Base-by-base conservation (phyloP, 768 basidiomycete genomes). In the Mycena maculata region DNA sequence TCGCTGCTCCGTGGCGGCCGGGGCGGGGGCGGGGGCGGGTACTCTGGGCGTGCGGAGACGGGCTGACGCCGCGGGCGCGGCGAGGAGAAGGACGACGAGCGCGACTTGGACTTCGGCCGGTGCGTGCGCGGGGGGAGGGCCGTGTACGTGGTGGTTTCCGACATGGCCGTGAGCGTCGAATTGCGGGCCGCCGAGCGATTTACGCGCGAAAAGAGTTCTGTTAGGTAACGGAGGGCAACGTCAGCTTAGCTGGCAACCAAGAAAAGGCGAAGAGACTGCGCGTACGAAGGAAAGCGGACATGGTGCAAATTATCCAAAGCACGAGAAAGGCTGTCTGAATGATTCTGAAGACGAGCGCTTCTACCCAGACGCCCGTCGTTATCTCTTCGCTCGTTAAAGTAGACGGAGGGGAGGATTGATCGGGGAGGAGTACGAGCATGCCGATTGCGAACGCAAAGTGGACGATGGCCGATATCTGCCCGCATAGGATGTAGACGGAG, bases 201-300 rank as follows among this genome's bases (percentile, higher is more conserved):
- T 33, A 33, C 55, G 50, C 65, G 47, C 30, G 61, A 42, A 61
- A 63, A 63, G n/a, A 64, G 48, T 53, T 63, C 64, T 72, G 33
- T 31, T 53, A 44, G 27, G 60, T 63, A 41, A 22, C 1, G 27
- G 42, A 47, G 15, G 18, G 20, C n/a, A 27, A 30, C 31, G 47
- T 53, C 27, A 65, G 65, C 42, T 39, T 47, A 22, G 28, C 15
- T 49, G 2, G 20, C 23, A 11, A 15, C 36, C 50, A 44, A 54
- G 58, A 59, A 42, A 60, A 61, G 48, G 45, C 18, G 47, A 49
- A 52, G 52, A 28, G 54, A 59, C 7, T 12, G 45, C 36, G 66
- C 73, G 42, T 70, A 72, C 70, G 59, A 33, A 73, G 54, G 47
- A 68, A 67, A 49, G 73, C 73, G 42, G 52, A 60, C 57, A 72